These are phyloP conservation scores for Aureobasidium uvarum DNA, from an alignment of 2,329 filamentous ascomycete species.

Conservation along the genomic window DNA sequence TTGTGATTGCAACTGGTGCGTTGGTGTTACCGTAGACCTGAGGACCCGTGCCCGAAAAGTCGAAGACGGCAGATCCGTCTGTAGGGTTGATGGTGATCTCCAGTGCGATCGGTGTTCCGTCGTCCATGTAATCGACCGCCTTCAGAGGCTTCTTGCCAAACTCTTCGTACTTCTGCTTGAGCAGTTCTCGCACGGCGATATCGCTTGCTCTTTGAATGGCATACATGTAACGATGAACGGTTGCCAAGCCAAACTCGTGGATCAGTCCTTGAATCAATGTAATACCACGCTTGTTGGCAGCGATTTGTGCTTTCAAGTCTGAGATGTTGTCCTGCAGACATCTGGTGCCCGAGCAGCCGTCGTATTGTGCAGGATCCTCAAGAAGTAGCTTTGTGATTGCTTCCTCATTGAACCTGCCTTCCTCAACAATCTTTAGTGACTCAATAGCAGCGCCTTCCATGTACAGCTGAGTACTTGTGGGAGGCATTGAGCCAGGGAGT, in stretches of 20 bases:
- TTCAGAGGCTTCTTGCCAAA: conserved; percentile 18
- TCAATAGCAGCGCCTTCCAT: conserved; percentile 51
- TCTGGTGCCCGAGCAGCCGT: conserved; percentile 38
- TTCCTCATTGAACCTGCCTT: conserved; percentile 24
- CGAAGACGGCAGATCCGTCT: conserved; percentile 20
- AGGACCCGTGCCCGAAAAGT: conserved; percentile 27
- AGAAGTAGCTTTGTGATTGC: conserved; percentile 30
- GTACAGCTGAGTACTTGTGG: conserved; percentile 44
- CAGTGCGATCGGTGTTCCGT: conserved; percentile 23
- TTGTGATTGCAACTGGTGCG: conserved; percentile 72
- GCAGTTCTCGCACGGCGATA: conserved; percentile 20
- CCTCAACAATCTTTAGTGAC: conserved; percentile 31
- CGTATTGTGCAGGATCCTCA: conserved; percentile 35
- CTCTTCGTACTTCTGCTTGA: conserved; percentile 19
- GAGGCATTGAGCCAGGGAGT: conserved; percentile 41
- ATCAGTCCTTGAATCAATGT: conserved; percentile 36
- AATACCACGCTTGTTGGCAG: conserved; percentile 40
- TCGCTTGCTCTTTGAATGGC: conserved; percentile 23
- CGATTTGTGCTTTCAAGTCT: conserved; percentile 41
- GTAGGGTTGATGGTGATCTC: conserved; percentile 24
- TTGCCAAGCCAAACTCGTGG: conserved; percentile 15
- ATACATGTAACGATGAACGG: conserved; percentile 25
- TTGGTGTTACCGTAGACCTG: conserved; percentile 47
- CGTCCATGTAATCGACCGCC: conserved; percentile 27
- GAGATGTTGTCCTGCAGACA: conserved; percentile 39